Base-by-base conservation (phyloP, 805 yeast species). In the Wickerhamiella australiensis region DNA sequence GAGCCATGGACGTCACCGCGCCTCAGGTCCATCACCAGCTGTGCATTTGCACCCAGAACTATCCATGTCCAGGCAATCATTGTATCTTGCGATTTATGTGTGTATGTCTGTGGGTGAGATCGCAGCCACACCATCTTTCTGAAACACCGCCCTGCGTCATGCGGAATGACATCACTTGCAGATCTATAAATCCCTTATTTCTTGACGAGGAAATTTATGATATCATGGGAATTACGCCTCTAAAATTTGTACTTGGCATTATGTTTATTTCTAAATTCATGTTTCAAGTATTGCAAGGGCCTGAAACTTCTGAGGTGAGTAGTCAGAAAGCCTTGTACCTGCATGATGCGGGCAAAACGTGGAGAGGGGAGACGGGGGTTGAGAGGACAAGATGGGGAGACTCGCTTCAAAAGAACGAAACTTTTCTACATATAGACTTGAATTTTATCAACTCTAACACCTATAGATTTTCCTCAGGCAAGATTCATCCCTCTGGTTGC, bases 121-220 rank as follows among this genome's bases (percentile, higher is more conserved):
- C 33, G 3, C 4, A 11, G 33, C 13, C 33, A 5, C 33, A 5
- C n/a, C 13, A 6, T 11, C 13, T n/a, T n/a, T 29, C 4, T 29
- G 33, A 29, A 29, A 29, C 33, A 17, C 21, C 21, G 38, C 38
- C 38, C 38, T 33, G 38, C 38, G 38, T 15, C 38, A 33, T 33
- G 38, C 38, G 15, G 5, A 18, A 33, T 33, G 38, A 33, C 38
- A 33, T 33, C 38, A 33, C 20, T 15, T 17, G 38, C 7, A 5
- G 38, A n/a, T 33, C 38, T 5, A 33, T 4, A n/a, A 5, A 33
- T 33, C 38, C 38, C 38, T 33, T 33, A 20, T 33, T 33, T 33
- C 33, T 29, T 11, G 3, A 29, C 5, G 9, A 5, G 33, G n/a
- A n/a, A n/a, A n/a, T n/a, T n/a, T n/a, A n/a, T n/a, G n/a, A n/a